Conservation (phyloP, 78 protist genomes). For the Dictyostelium citrinum region DNA sequence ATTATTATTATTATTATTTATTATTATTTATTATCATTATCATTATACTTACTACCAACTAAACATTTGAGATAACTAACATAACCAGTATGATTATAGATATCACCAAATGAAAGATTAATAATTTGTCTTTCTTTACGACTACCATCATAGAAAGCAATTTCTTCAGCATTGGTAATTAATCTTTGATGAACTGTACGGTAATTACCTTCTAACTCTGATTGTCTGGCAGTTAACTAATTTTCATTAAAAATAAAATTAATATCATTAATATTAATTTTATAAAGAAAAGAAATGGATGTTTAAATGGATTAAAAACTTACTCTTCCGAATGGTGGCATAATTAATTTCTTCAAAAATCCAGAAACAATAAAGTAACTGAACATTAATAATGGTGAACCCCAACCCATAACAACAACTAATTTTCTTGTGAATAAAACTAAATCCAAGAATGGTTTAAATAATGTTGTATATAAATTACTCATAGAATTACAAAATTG, state of each 20-base stretch:
- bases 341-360: conserved; percentile 56
- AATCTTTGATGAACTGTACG: conserved; percentile 82
- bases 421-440: conserved; percentile 71
- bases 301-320: not conserved
- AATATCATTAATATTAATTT: not conserved
- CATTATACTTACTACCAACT: conserved; percentile 42
- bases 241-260: not conserved
- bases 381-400: conserved; percentile 79
- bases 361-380: conserved; percentile 78
- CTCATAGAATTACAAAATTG: conserved; percentile 73
- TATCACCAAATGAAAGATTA: conserved; percentile 69
- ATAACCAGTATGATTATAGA: conserved; percentile 66
- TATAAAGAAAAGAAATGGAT: not conserved
- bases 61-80: conserved; percentile 76
- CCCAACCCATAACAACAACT: conserved; percentile 80
- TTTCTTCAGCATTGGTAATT: conserved; percentile 78
- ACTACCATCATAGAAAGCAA: conserved; percentile 83
- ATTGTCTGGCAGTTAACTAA: conserved; percentile 73
- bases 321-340: conserved; percentile 82
- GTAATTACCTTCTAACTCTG: conserved; percentile 80
- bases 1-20: too few relatives aligned
- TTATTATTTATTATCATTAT: too few relatives aligned
- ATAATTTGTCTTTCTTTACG: conserved; percentile 70
- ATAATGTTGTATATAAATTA: conserved; percentile 74
- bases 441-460: conserved; percentile 81